Evolutionary conservation across 495 filamentous ascomycete genomes (phyloP).

Genomic region (Aspergillus affinis): DNA sequence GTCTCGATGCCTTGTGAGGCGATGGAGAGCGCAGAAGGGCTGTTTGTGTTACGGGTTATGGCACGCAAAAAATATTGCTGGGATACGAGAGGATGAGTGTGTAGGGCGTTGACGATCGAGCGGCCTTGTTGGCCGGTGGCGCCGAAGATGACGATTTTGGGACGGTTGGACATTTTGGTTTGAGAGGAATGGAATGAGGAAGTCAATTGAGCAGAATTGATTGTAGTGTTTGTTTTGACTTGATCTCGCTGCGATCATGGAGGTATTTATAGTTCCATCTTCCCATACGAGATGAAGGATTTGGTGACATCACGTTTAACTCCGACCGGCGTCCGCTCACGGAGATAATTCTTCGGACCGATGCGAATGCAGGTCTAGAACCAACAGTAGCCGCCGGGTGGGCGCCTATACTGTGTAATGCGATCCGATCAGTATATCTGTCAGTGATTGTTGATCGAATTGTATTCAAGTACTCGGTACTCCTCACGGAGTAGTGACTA

Average conservation of each 20-base stretch:
- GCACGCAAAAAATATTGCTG: slow-evolving; percentile 53
- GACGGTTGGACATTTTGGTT: background rate
- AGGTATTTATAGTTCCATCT: no score
- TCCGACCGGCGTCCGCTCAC: background rate
- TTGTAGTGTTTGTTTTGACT: no score
- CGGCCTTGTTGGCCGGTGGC: slow-evolving; percentile 64
- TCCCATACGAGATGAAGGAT: no score
- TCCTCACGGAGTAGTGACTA: no score
- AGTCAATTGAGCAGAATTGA: no score
- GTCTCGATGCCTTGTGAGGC: slow-evolving; percentile 44
- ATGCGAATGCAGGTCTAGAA: background rate
- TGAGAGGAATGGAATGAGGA: background rate
- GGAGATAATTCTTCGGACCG: background rate
- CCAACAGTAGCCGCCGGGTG: no score
- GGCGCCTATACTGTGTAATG: no score
- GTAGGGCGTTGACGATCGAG: slow-evolving; percentile 53
- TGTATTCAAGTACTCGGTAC: no score
- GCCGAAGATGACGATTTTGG: slow-evolving; percentile 55
- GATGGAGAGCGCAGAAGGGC: slow-evolving; percentile 29
- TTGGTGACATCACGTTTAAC: background rate
- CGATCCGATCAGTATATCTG: no score
- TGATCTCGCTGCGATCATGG: no score
- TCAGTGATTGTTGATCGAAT: no score
- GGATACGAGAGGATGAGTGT: slow-evolving; percentile 48
- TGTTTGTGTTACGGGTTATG: slow-evolving; percentile 44